Base-by-base conservation (phyloP, 306 rosid species). In the Prunus mongolica region DNA sequence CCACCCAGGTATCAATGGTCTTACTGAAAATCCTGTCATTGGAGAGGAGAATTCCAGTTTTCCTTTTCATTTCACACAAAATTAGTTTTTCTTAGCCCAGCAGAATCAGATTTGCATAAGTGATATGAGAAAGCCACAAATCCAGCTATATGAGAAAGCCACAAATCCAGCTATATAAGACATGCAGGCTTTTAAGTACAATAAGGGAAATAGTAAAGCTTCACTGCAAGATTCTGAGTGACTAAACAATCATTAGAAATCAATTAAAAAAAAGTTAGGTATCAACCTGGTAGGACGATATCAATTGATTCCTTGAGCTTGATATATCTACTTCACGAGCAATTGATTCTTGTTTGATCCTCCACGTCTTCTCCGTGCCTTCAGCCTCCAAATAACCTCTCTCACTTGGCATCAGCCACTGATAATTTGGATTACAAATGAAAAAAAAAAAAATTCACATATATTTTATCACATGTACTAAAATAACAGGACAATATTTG, bases 371-470 rank as follows among this genome's bases (percentile, higher is more conserved):
- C 89, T 92, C 98, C 65, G 87, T 50, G 28, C 97, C 98, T 82
- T 92, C 97, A 62, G 90, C 45, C 88, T 90, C 97, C 78, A 95
- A 81, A 82, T 75, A 92, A 56, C 97, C 97, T 55, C 86, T 92
- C 75, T 89, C 93, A 41, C 88, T 86, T 25, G 98, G 98, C 88
- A 79, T 84, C 74, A 95, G 89, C 96, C 96, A 95, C 98, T 95
- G 44, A 78, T 69, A 45, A 25, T 60, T 58, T 10, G 34, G 15
- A 73, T 27, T 16, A 73, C 6, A 45, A 38, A 44, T 22, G 12
- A 72, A 56, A 32, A 57, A 7, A 34, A 34, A 38, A 1, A 6
- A 32, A 32, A 30, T 7, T 4, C 41, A 73, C 5, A 12, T 25
- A 73, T 2, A 41, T 14, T 22, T 41, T 41, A 65, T 41, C 25